A percentile compares a stretch with the other conserved stretches of the same genome.
These are phyloP conservation scores for Besnoitia besnoiti DNA, from an alignment of 169 alveolate species.

Conservation along the genomic window DNA sequence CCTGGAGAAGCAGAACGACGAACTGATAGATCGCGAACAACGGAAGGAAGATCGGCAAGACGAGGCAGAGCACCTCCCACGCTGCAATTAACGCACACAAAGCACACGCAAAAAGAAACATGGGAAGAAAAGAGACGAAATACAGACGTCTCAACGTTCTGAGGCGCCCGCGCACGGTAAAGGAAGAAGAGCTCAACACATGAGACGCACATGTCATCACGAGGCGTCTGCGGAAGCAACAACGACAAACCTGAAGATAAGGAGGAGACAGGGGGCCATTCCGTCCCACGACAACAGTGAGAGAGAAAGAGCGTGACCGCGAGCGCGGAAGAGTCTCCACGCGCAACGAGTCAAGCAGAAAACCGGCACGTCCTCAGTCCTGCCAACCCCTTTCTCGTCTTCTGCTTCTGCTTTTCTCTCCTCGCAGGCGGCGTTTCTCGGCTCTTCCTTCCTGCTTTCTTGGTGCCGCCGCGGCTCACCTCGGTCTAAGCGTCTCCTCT, in stretches of 20 bases:
- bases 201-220: too few relatives aligned
- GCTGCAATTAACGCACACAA: neutral
- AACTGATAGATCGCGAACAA: neutral
- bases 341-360: too few relatives aligned
- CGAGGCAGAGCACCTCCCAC: neutral
- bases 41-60: neutral
- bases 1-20: neutral
- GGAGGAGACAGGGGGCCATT: neutral
- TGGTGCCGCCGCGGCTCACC: too few relatives aligned
- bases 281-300: neutral
- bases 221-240: too few relatives aligned
- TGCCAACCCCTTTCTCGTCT: neutral
- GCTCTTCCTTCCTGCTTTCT: neutral
- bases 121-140: neutral
- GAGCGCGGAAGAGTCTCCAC: too few relatives aligned
- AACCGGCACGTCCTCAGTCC: too few relatives aligned
- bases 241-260: neutral
- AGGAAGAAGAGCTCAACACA: too few relatives aligned
- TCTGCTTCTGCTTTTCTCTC: neutral
- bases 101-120: neutral
- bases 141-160: too few relatives aligned
- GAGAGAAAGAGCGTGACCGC: neutral
- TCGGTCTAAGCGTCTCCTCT: too few relatives aligned
- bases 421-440: neutral
- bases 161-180: too few relatives aligned